Percentiles rank a stretch among this genome's conserved stretches.
Conservation (phyloP, 805 yeast genomes). For the Teunomyces pallodes region DNA sequence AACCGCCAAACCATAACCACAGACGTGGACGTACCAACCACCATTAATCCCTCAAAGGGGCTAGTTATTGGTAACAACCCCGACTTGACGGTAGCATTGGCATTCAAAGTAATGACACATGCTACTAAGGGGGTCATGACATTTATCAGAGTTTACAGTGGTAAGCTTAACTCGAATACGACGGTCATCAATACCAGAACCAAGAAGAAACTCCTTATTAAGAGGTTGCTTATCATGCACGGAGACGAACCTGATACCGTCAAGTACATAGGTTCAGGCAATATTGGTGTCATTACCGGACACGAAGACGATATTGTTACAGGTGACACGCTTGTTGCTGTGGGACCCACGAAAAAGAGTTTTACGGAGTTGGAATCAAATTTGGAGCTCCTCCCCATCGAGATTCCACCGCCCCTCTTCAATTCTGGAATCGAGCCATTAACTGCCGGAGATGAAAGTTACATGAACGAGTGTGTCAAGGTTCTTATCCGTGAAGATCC, state of each 20-base stretch:
- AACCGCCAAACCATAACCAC: conserved; percentile 13
- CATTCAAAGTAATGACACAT: conserved; percentile 89
- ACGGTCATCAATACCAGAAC: conserved; percentile 67
- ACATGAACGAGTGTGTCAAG: conserved; percentile 67
- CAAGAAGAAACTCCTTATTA: conserved; percentile 61
- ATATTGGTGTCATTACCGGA: conserved; percentile 87
- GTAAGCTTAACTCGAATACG: conserved; percentile 61
- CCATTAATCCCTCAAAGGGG: conserved; percentile 44
- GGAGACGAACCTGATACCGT: conserved; percentile 84
- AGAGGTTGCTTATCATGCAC: conserved; percentile 76
- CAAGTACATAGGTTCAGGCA: conserved; percentile 61
- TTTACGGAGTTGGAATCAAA: conserved; percentile 44
- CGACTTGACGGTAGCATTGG: conserved; percentile 72
- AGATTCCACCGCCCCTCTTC: conserved; percentile 89
- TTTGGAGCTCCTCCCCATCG: conserved; percentile 68
- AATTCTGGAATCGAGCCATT: conserved; percentile 80
- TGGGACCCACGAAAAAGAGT: conserved; percentile 45
- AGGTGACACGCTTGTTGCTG: conserved; percentile 84
- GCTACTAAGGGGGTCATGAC: conserved; percentile 79
- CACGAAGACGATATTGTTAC: conserved; percentile 68
- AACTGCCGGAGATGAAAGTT: conserved; percentile 75
- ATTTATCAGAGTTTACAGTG: conserved; percentile 86
- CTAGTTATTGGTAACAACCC: conserved; percentile 53
- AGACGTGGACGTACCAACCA: conserved; percentile 26
- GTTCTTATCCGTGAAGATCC: conserved; percentile 86